These are phyloP conservation scores for Debaryomyces subglobosus DNA, from an alignment of 1,139 yeast genomes.

Conservation along the genomic window DNA sequence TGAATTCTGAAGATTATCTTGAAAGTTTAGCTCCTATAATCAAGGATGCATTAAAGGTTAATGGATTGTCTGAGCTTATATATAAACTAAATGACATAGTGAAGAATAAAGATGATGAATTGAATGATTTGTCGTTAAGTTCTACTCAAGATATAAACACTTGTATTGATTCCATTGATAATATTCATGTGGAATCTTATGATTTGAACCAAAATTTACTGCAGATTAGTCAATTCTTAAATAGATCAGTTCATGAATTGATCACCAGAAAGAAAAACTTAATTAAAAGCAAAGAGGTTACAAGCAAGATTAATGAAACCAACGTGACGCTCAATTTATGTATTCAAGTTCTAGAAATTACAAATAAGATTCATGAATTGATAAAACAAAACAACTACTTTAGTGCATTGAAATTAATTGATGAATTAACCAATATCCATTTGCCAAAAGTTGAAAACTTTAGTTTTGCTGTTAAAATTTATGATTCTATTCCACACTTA, in stretches of 20 bases:
- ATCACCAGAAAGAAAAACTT: conserved; percentile 59
- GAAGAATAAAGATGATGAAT: conserved; percentile 61
- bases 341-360: conserved; percentile 79
- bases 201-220: conserved; percentile 55
- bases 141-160: conserved; percentile 61
- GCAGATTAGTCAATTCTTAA: conserved; percentile 54
- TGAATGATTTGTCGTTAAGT: conserved; percentile 62
- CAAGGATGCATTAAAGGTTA: conserved; percentile 61
- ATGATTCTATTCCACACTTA: conserved; percentile 77
- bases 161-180: conserved; percentile 58
- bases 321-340: conserved; percentile 65
- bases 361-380: conserved; percentile 83
- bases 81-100: conserved; percentile 60
- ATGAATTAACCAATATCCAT: conserved; percentile 69
- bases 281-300: conserved; percentile 59
- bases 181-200: conserved; percentile 57
- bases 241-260: conserved; percentile 65
- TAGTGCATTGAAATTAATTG: conserved; percentile 82
- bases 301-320: conserved; percentile 65
- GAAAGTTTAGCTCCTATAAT: conserved; percentile 84
- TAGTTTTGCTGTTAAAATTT: conserved; percentile 72
- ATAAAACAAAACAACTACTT: conserved; percentile 77
- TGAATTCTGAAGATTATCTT: conserved; percentile 69
- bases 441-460: conserved; percentile 72
- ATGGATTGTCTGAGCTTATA: conserved; percentile 60